Conservation (phyloP, 768 basidiomycete genomes). For the Amanita phalloides region DNA sequence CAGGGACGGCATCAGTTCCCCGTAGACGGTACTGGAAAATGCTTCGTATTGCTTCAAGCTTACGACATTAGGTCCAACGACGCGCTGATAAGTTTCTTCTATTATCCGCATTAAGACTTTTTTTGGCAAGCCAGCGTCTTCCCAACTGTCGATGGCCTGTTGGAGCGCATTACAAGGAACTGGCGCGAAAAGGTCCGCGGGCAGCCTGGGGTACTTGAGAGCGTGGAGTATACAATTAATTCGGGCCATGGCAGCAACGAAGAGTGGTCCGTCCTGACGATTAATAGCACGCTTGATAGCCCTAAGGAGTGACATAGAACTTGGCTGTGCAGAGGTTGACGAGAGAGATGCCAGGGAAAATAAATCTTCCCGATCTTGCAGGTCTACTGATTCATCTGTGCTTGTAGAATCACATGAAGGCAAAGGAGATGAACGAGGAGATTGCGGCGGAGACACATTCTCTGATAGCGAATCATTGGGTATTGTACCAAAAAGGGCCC, state of each 20-base stretch:
- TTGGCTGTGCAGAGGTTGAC: slow-evolving; percentile 15
- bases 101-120: slow-evolving; percentile 65
- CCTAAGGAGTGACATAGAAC: slow-evolving; percentile 30
- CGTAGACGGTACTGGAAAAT: slow-evolving; percentile 81
- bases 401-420: slow-evolving; percentile 20
- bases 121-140: slow-evolving; percentile 42
- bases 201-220: slow-evolving; percentile 56
- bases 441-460: slow-evolving; percentile 23
- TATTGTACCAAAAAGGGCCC: slow-evolving; percentile 54
- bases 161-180: slow-evolving; percentile 37
- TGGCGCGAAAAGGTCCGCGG: slow-evolving; percentile 38
- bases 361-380: slow-evolving; percentile 16
- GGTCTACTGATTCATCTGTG: slow-evolving; percentile 14
- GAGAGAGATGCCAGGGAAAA: slow-evolving; percentile 19
- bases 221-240: slow-evolving; percentile 53
- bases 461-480: slow-evolving; percentile 38
- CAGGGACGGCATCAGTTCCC: slow-evolving; percentile 78
- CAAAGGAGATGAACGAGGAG: slow-evolving; percentile 28
- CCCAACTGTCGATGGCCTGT: slow-evolving; percentile 39
- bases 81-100: slow-evolving; percentile 89
- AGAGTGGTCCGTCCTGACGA: slow-evolving; percentile 60
- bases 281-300: slow-evolving; percentile 62
- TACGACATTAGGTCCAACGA: slow-evolving; percentile 84
- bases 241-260: slow-evolving; percentile 46
- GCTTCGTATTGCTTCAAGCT: slow-evolving; percentile 72